phyloP scores from a whole-genome alignment of 2,329 filamentous ascomycete genomes.

The Aspergillus sp. region DNA sequence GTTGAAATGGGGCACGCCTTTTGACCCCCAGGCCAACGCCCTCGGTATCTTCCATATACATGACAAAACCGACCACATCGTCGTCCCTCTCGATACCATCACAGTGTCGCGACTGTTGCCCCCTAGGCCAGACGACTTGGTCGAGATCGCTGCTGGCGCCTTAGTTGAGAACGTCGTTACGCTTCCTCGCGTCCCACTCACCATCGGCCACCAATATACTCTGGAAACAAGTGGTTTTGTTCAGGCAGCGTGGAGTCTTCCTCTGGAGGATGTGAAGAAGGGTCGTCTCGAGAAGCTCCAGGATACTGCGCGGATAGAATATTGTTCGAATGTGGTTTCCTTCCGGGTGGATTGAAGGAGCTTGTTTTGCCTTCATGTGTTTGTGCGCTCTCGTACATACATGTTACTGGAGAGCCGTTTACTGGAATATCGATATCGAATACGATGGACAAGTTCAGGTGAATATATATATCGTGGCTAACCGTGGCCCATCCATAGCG shows the following conservation, averaged over 20 bases:
- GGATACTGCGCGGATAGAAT: constrained; percentile 21
- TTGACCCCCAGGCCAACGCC: constrained; percentile 32
- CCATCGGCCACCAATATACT: constrained; percentile 31
- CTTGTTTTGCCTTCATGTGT: no score
- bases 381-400: no score
- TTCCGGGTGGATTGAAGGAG: constrained; percentile 14
- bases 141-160: constrained; percentile 28
- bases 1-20: constrained; percentile 37
- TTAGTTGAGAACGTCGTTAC: constrained; percentile 22
- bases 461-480: no score
- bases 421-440: no score
- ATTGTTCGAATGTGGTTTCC: constrained; percentile 22
- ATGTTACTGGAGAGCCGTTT: no score
- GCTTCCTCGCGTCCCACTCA: constrained; percentile 26
- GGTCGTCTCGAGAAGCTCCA: constrained; percentile 20
- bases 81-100: constrained; percentile 28
- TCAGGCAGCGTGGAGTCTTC: constrained; percentile 33
- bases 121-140: constrained; percentile 26
- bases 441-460: no score
- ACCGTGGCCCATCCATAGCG: no score
- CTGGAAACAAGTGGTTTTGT: constrained; percentile 34
- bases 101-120: constrained; percentile 35
- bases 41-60: constrained; percentile 31
- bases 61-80: constrained; percentile 20
- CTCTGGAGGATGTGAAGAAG: constrained; percentile 12